A percentile compares a stretch with the other conserved stretches of the same genome.
phyloP scores from a whole-genome alignment of 805 yeast genomes.

The Wickerhamiella musiphila region DNA sequence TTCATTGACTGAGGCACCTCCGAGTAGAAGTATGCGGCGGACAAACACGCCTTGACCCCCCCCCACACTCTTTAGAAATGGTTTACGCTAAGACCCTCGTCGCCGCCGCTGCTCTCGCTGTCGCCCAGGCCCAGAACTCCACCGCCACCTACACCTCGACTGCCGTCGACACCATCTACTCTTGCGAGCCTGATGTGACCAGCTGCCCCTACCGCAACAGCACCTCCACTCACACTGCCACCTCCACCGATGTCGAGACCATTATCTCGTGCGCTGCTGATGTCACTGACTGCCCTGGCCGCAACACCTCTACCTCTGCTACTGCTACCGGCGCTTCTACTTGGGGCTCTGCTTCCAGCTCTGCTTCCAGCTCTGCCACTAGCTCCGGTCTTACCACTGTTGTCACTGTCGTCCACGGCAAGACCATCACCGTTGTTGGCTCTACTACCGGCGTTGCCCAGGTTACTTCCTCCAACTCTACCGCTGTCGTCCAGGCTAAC shows the following conservation, averaged over 20 bases:
- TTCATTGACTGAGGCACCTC: no score
- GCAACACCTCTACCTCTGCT: slow-evolving; percentile 6
- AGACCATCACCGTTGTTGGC: slow-evolving; percentile 12
- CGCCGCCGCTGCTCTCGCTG: slow-evolving; percentile 18
- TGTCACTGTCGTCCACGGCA: slow-evolving; percentile 12
- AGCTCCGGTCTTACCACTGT: slow-evolving; percentile 9
- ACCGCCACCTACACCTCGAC: slow-evolving; percentile 19
- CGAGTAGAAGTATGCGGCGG: no score
- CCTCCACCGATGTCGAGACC: slow-evolving; percentile 27
- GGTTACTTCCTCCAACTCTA: slow-evolving; percentile 2
- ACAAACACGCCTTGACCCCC: not conserved
- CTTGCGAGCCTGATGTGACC: slow-evolving; percentile 30
- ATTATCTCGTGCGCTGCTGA: slow-evolving; percentile 30
- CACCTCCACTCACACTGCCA: slow-evolving; percentile 12
- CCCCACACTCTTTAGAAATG: slow-evolving; percentile 7
- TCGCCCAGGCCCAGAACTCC: slow-evolving; percentile 16
- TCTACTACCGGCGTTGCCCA: slow-evolving; percentile 9
- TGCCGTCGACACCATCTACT: slow-evolving; percentile 31
- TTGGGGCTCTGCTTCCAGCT: slow-evolving; percentile 2
- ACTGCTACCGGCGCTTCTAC: slow-evolving; percentile 2
- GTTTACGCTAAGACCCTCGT: slow-evolving; percentile 10
- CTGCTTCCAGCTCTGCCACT: slow-evolving; percentile 1
- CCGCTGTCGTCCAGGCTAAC: not conserved
- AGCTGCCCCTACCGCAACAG: slow-evolving; percentile 27
- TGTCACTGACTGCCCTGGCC: slow-evolving; percentile 33